phyloP scores from a whole-genome alignment of 257 asterid genomes.

The Solanum piurae region DNA sequence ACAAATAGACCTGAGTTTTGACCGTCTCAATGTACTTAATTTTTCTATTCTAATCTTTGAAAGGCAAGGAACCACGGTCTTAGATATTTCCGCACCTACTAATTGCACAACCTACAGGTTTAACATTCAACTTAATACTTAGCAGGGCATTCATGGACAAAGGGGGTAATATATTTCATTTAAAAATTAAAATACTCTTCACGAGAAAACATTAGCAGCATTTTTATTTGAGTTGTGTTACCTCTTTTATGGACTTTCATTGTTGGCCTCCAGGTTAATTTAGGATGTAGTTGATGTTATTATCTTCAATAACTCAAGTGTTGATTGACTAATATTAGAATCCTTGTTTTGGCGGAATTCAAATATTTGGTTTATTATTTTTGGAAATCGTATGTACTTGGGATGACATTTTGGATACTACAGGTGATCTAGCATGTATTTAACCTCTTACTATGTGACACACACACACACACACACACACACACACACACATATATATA shows the following conservation, averaged over 20 bases:
- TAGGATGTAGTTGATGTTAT: background rate
- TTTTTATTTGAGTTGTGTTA: background rate
- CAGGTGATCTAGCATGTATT: background rate
- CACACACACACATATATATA: no score
- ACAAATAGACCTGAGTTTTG: background rate
- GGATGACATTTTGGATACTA: background rate
- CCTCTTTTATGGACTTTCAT: background rate
- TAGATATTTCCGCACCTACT: background rate
- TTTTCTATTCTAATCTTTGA: background rate
- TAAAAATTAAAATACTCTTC: background rate
- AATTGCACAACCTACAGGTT: background rate
- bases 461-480: background rate
- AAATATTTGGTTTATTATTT: background rate
- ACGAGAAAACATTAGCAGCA: background rate
- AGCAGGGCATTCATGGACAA: background rate
- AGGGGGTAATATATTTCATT: background rate
- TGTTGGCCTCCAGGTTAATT: background rate
- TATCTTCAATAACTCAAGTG: background rate
- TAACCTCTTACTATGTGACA: background rate
- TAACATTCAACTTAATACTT: background rate
- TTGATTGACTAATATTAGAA: background rate
- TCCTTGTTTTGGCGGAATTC: background rate
- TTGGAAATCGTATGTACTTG: background rate
- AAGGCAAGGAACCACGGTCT: background rate
- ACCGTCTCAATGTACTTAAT: background rate